Percentiles rank a stretch among this genome's conserved stretches.
These are phyloP conservation scores for Pythium aphanidermatum DNA, from an alignment of 352 stramenopile genomes.

Conservation along the genomic window DNA sequence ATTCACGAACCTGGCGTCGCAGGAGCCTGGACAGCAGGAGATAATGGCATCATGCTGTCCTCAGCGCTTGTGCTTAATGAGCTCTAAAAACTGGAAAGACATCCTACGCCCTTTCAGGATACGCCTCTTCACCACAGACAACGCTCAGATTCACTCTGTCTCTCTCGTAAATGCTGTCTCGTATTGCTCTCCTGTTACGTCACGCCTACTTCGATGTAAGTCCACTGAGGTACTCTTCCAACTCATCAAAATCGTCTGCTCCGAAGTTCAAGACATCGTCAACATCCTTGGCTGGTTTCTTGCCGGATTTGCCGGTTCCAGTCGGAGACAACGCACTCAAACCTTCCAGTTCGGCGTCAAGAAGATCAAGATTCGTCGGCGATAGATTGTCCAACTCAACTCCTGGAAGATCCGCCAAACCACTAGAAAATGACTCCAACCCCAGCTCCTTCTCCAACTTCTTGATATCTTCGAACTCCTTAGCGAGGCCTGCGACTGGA, in stretches of 20 bases:
- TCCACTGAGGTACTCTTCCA: slow-evolving; percentile 83
- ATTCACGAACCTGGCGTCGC: slow-evolving; percentile 13
- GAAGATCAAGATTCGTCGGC: slow-evolving; percentile 46
- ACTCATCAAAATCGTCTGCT: slow-evolving; percentile 83
- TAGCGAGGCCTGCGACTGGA: slow-evolving; percentile 38
- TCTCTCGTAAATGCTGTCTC: neutral
- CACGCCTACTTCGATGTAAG: slow-evolving; percentile 40
- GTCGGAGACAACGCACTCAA: slow-evolving; percentile 49
- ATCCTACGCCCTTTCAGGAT: slow-evolving; percentile 11
- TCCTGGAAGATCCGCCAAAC: slow-evolving; percentile 34
- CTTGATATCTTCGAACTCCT: slow-evolving; percentile 82
- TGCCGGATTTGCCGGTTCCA: slow-evolving; percentile 19
- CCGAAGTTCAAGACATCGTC: slow-evolving; percentile 83
- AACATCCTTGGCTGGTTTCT: slow-evolving; percentile 21
- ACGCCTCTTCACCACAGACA: neutral
- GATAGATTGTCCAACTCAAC: slow-evolving; percentile 38
- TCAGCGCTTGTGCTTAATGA: no score
- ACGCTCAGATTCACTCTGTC: neutral
- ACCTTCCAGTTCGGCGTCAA: slow-evolving; percentile 75
- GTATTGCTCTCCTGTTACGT: neutral
- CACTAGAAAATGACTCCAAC: slow-evolving; percentile 49
- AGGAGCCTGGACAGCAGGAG: neutral
- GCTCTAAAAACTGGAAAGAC: no score
- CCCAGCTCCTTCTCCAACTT: slow-evolving; percentile 79
- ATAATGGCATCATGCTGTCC: slow-evolving; percentile 3